These are phyloP conservation scores for Ilyonectria mors-panacis DNA, from an alignment of 2,329 filamentous ascomycete genomes.

Conservation along the genomic window DNA sequence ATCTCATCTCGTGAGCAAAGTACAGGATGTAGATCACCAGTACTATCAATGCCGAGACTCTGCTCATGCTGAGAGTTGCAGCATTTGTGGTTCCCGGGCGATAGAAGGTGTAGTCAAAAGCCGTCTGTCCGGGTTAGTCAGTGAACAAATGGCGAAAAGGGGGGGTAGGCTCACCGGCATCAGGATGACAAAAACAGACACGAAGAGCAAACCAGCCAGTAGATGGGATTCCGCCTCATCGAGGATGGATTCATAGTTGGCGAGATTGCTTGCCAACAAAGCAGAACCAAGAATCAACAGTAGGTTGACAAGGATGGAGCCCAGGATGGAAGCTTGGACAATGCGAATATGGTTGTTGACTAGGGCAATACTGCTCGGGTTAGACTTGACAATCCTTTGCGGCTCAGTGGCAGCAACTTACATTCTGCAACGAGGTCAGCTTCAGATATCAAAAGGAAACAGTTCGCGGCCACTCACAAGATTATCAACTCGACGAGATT, in stretches of 20 bases:
- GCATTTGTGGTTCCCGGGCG: constrained; percentile 68
- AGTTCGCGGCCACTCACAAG: constrained; percentile 56
- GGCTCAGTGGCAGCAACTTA: constrained; percentile 43
- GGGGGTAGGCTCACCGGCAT: constrained; percentile 50
- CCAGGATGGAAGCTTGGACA: constrained; percentile 82
- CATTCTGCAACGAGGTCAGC: constrained; percentile 53
- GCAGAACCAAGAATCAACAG: constrained; percentile 83
- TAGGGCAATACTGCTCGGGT: constrained; percentile 62
- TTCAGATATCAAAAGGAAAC: constrained; percentile 9
- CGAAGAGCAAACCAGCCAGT: constrained; percentile 54
- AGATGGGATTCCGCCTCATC: constrained; percentile 54
- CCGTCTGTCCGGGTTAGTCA: constrained; percentile 50
- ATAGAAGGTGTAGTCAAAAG: constrained; percentile 68
- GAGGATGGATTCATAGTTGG: constrained; percentile 73
- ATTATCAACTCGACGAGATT: constrained; percentile 76
- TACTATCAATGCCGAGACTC: constrained; percentile 82
- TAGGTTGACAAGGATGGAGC: constrained; percentile 83
- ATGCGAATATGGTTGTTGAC: constrained; percentile 77
- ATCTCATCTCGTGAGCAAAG: constrained; percentile 82
- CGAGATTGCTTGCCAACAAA: constrained; percentile 78
- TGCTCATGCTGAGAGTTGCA: constrained; percentile 80
- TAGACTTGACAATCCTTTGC: constrained; percentile 24
- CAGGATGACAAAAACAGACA: constrained; percentile 57
- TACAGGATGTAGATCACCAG: constrained; percentile 81
- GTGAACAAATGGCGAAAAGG: rapidly evolving